Conservation (phyloP, 495 filamentous ascomycete species). For the Aspergillus bridgeri region DNA sequence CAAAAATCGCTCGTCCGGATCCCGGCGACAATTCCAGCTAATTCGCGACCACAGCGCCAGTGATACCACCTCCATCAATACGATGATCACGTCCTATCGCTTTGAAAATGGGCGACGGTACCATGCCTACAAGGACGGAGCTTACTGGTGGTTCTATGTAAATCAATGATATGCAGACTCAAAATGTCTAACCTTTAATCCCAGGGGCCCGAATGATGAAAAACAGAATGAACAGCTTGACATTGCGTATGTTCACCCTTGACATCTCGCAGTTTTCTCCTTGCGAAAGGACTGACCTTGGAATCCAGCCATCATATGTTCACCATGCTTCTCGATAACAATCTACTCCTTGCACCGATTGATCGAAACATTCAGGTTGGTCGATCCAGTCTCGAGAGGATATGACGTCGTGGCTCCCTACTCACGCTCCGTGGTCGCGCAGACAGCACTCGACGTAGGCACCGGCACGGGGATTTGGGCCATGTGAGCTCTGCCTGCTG, state of each 20-base stretch:
- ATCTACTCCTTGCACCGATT: slow-evolving; percentile 17
- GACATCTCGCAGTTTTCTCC: not conserved
- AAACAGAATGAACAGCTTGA: slow-evolving; percentile 28
- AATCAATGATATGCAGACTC: too few species aligned
- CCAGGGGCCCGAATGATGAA: slow-evolving; percentile 36
- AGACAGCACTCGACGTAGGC: slow-evolving; percentile 50
- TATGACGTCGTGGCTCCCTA: slow-evolving; percentile 25
- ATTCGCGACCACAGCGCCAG: slow-evolving; percentile 11
- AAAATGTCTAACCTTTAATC: slow-evolving; percentile 1
- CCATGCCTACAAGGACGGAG: slow-evolving; percentile 33
- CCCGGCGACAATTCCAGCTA: not conserved
- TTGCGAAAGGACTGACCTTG: not conserved
- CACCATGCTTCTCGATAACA: slow-evolving; percentile 31
- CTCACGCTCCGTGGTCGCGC: slow-evolving; percentile 16
- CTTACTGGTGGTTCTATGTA: too few species aligned
- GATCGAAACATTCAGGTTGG: slow-evolving; percentile 43
- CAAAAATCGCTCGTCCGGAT: not conserved
- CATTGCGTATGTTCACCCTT: slow-evolving; percentile 24
- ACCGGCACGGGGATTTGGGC: slow-evolving; percentile 57
- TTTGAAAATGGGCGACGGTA: slow-evolving; percentile 35
- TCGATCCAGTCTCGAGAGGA: not conserved
- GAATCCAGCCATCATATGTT: slow-evolving; percentile 33
- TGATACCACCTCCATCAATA: slow-evolving; percentile 20
- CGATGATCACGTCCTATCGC: slow-evolving; percentile 25
- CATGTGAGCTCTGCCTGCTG: slow-evolving; percentile 24